Conservation (phyloP, 352 stramenopile species). For the Phytophthora capsici region DNA sequence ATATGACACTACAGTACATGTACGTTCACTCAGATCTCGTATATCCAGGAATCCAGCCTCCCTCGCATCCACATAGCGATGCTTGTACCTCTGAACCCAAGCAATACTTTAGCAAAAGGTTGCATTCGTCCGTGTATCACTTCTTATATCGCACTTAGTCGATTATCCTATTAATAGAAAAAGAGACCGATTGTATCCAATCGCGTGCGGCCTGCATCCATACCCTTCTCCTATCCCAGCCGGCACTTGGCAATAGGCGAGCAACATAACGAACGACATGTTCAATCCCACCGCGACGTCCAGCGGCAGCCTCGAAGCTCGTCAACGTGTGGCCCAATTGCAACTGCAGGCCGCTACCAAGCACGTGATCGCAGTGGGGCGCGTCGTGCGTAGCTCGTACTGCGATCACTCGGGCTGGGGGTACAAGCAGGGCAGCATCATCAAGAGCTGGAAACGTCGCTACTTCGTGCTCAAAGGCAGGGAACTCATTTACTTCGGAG, state of each 20-base stretch:
- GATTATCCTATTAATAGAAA: too few relatives aligned
- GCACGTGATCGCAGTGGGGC: slow-evolving; percentile 51
- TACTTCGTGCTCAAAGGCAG: slow-evolving; percentile 85
- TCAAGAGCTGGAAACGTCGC: slow-evolving; percentile 85
- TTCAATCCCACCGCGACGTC: slow-evolving; percentile 26
- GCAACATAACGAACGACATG: slow-evolving; percentile 20
- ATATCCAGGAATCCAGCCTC: too few relatives aligned
- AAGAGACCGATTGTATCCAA: slow-evolving; percentile 12
- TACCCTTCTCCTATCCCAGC: slow-evolving; percentile 6
- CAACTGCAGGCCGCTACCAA: slow-evolving; percentile 48
- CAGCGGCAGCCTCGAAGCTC: slow-evolving; percentile 33
- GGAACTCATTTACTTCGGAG: slow-evolving; percentile 82
- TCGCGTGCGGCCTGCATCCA: not conserved
- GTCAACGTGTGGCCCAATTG: slow-evolving; percentile 38
- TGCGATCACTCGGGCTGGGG: slow-evolving; percentile 83
- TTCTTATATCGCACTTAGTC: not conserved
- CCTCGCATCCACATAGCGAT: too few relatives aligned
- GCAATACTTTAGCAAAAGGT: too few relatives aligned
- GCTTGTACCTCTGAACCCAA: too few relatives aligned
- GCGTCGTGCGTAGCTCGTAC: slow-evolving; percentile 64
- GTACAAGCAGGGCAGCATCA: slow-evolving; percentile 81
- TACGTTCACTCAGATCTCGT: too few relatives aligned
- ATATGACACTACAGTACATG: too few relatives aligned
- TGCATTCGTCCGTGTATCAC: too few relatives aligned
- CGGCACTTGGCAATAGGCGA: slow-evolving; percentile 6